These are phyloP conservation scores for Danielia reshetovae DNA, from an alignment of 805 yeast species.

Conservation along the genomic window DNA sequence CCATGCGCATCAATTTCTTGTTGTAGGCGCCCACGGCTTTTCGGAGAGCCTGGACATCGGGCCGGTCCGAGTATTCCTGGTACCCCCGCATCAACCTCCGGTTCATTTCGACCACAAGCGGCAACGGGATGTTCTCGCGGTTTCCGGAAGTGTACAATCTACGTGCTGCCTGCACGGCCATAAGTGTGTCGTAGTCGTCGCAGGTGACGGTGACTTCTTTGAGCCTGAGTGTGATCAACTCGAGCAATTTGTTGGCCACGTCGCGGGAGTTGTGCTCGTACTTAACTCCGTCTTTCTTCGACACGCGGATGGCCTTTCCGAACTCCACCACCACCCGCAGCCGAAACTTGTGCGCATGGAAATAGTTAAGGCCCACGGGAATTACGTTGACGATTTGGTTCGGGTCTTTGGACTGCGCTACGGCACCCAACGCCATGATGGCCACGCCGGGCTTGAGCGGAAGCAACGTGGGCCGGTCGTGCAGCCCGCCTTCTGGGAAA, in stretches of 20 bases:
- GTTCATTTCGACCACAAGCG: conserved; percentile 41
- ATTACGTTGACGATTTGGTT: conserved; percentile 24
- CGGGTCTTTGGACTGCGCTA: conserved; percentile 25
- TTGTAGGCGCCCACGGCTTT: conserved; percentile 32
- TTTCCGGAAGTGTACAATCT: conserved; percentile 34
- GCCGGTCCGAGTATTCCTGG: conserved; percentile 28
- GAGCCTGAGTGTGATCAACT: conserved; percentile 28
- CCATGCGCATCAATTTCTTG: conserved; percentile 25
- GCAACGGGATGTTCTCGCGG: conserved; percentile 34
- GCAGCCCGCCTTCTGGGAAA: conserved; percentile 45
- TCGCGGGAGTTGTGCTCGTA: conserved; percentile 26
- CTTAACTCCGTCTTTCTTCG: conserved; percentile 22
- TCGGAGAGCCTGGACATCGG: conserved; percentile 30
- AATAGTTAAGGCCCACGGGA: conserved; percentile 42
- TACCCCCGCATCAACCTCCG: conserved; percentile 36
- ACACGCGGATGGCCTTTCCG: conserved; percentile 38
- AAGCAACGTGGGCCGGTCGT: conserved; percentile 38
- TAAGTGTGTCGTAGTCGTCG: conserved; percentile 39
- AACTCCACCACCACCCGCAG: conserved; percentile 40
- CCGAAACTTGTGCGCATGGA: conserved; percentile 39
- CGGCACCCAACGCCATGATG: conserved; percentile 42
- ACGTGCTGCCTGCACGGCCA: conserved; percentile 41
- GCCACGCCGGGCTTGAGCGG: conserved; percentile 45
- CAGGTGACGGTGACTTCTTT: conserved; percentile 40
- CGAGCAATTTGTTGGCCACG: conserved; percentile 26